These are phyloP conservation scores for Trypanosoma theileri DNA, from an alignment of 208 protist species.

Conservation along the genomic window DNA sequence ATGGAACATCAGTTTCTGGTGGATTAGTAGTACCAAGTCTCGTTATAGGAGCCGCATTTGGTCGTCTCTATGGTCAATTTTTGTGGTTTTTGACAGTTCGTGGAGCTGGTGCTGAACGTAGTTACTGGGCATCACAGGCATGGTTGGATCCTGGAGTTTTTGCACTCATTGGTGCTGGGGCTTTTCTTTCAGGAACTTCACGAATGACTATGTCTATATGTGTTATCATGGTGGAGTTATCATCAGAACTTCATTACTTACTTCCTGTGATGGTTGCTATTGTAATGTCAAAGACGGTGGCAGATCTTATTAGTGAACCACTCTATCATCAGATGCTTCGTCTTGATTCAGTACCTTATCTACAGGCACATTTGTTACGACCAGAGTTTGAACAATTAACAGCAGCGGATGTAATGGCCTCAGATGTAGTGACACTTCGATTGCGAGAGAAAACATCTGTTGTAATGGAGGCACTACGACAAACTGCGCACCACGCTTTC, in stretches of 20 bases:
- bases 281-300: conserved; percentile 90
- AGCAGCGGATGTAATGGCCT: conserved; percentile 89
- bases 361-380: conserved; percentile 52
- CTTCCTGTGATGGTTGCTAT: conserved; percentile 94
- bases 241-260: conserved; percentile 91
- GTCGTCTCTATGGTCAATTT: conserved; percentile 76
- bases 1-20: conserved; percentile 79
- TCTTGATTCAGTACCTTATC: conserved; percentile 89
- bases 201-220: conserved; percentile 93
- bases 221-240: conserved; percentile 95
- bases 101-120: conserved; percentile 32
- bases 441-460: conserved; percentile 67
- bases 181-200: conserved; percentile 90
- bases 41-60: conserved; percentile 88
- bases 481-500: conserved; percentile 91
- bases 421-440: conserved; percentile 72
- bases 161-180: conserved; percentile 91
- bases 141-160: conserved; percentile 92
- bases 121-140: conserved; percentile 54
- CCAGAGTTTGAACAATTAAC: conserved; percentile 88
- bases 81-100: conserved; percentile 55
- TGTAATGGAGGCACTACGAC: conserved; percentile 62
- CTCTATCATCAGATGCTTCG: conserved; percentile 92
- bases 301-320: conserved; percentile 84
- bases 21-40: conserved; percentile 91